A percentile compares a stretch with the other conserved stretches of the same genome.
phyloP scores from a whole-genome alignment of 768 basidiomycete species.

The Boletales sp. region DNA sequence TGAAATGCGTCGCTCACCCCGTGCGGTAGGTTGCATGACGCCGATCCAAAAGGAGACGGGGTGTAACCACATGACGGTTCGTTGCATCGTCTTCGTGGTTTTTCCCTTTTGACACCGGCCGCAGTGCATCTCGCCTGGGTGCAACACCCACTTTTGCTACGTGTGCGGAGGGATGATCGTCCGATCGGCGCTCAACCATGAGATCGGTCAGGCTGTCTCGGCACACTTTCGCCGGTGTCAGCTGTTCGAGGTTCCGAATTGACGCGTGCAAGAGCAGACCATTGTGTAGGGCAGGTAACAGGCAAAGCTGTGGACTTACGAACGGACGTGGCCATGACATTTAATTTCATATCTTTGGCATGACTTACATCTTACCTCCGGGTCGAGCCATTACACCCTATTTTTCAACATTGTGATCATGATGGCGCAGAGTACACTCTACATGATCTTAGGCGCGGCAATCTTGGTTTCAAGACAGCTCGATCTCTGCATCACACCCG shows the following conservation, averaged over 20 bases:
- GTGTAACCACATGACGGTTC: slow-evolving; percentile 58
- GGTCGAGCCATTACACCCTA: too few species aligned
- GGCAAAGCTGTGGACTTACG: too few species aligned
- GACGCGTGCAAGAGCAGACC: not conserved
- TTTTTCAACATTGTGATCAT: too few species aligned
- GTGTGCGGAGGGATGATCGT: slow-evolving; percentile 47
- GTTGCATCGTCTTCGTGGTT: not conserved
- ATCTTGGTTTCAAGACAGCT: too few species aligned
- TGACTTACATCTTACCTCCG: too few species aligned
- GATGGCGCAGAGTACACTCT: too few species aligned
- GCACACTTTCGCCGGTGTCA: slow-evolving; percentile 33
- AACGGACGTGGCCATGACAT: too few species aligned
- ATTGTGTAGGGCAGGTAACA: too few species aligned
- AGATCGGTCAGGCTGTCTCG: slow-evolving; percentile 29
- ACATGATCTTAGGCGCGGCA: too few species aligned
- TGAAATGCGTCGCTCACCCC: not conserved
- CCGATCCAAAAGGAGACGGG: slow-evolving; percentile 50
- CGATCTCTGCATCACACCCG: too few species aligned
- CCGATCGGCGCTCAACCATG: slow-evolving; percentile 31
- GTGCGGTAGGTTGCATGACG: slow-evolving; percentile 38
- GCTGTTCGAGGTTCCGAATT: slow-evolving; percentile 35
- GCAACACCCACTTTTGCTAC: slow-evolving; percentile 60
- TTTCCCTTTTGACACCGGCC: not conserved
- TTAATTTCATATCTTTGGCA: too few species aligned
- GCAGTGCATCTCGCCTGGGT: slow-evolving; percentile 55